Conservation (phyloP, 495 filamentous ascomycete species). For the Penicillium pulvis region DNA sequence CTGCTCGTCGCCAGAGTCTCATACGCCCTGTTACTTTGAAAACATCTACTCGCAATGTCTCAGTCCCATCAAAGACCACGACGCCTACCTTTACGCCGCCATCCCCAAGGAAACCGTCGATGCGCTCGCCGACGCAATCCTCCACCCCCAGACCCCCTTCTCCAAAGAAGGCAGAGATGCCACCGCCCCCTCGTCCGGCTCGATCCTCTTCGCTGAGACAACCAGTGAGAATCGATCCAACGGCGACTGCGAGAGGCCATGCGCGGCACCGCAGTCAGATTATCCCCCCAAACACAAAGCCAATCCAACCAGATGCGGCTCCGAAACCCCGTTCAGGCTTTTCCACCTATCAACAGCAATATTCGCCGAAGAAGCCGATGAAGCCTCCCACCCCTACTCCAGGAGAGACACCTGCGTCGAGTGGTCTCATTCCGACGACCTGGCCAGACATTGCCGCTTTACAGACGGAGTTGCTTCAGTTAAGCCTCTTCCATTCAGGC, state of each 20-base stretch:
- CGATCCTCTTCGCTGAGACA: slow-evolving; percentile 49
- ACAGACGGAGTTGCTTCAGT: slow-evolving; percentile 73
- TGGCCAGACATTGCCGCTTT: slow-evolving; percentile 61
- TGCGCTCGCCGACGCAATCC: slow-evolving; percentile 17
- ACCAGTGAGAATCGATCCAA: slow-evolving; percentile 22
- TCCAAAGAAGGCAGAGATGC: slow-evolving; percentile 43
- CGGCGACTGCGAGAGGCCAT: slow-evolving; percentile 29
- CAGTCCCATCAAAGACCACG: slow-evolving; percentile 23
- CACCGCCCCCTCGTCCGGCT: slow-evolving; percentile 36
- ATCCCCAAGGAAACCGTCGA: slow-evolving; percentile 35
- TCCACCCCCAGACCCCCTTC: slow-evolving; percentile 29
- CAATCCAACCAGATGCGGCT: slow-evolving; percentile 11
- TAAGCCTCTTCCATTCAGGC: slow-evolving; percentile 65
- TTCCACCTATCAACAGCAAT: slow-evolving; percentile 69
- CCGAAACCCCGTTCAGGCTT: slow-evolving; percentile 54
- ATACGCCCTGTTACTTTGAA: slow-evolving; percentile 33
- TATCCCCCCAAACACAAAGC: slow-evolving; percentile 21
- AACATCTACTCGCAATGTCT: slow-evolving; percentile 17
- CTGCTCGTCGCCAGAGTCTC: slow-evolving; percentile 39
- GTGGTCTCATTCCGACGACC: slow-evolving; percentile 39
- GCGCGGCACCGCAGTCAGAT: slow-evolving; percentile 44
- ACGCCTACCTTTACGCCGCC: slow-evolving; percentile 20
- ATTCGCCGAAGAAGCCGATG: slow-evolving; percentile 63
- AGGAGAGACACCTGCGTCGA: slow-evolving; percentile 10
- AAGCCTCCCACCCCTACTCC: slow-evolving; percentile 56